Evolutionary conservation across 441 rosid genomes (phyloP), one percentile per base, ranked within the genome.

Genomic region (Viola pubescens): DNA sequence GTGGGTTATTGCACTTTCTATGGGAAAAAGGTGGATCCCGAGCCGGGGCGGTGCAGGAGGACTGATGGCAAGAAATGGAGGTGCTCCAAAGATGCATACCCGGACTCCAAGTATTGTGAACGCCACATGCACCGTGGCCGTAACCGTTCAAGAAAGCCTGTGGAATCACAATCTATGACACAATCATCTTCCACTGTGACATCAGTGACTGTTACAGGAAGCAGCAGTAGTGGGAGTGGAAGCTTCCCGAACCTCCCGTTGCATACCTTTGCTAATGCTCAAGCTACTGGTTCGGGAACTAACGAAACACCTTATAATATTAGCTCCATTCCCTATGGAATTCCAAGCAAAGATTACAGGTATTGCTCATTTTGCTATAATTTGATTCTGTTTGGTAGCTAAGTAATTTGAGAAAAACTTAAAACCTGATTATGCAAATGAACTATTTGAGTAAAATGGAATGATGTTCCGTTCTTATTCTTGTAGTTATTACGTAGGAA

Each of bases 141-240:
- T 77, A 89, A 84, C 90, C 97, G 98, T 89, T 89, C 97, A 87
- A 92, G 97, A 92, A 92, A 92, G 98, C 97, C 89, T 85, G 95
- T 89, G 97, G 98, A 92, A 87, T 82, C 82, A 63, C 81, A 78
- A 72, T 69, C 72, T 58, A 58, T 76, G 56, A 70, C 74, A 67
- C 85, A 75, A 66, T 75, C 85, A 47, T 70, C 73, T 1, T 73
- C 82, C 38, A 52, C 79, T 46, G 63, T 56, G 72, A 65, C 85
- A 73, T 69, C 85, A 61, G 40, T 71, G 67, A 73, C 84, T 64
- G 82, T 70, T 53, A 58, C 76, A 40, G 82, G 74, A 59, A 73
- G 66, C 65, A 71, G 71, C 64, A 64, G 34, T 26, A 26, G 72
- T 46, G 75, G 59, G 42, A 41, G 70, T 52, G 82, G 75, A 70